Evolutionary conservation across 2,329 filamentous ascomycete species (phyloP).

Genomic region (Cladosporium cucumerinum): DNA sequence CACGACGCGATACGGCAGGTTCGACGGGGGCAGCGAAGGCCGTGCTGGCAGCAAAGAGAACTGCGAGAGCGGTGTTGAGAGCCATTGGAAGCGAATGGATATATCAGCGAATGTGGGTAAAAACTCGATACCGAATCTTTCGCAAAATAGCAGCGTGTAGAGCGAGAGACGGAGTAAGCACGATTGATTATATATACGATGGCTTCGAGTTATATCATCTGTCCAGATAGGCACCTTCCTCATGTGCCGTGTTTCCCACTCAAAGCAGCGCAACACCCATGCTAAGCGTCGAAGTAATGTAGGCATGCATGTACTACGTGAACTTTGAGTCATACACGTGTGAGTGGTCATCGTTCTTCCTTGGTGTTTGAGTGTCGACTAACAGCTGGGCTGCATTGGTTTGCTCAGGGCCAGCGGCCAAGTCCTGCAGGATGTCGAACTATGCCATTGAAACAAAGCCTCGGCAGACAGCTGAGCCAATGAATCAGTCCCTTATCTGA

Average conservation of each 20-base stretch:
- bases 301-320: background rate
- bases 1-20: conserved; percentile 22
- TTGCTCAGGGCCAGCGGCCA: conserved; percentile 3
- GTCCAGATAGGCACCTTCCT: background rate
- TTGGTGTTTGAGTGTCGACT: conserved; percentile 1
- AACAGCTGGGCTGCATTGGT: conserved; percentile 10
- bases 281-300: background rate
- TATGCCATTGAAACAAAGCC: background rate
- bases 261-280: background rate
- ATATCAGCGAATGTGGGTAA: background rate
- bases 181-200: background rate
- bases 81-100: conserved; percentile 20
- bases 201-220: background rate
- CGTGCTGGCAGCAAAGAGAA: conserved; percentile 22
- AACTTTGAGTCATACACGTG: conserved; percentile 12
- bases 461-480: conserved; percentile 7
- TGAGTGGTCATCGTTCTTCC: conserved; percentile 5
- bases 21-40: conserved; percentile 27
- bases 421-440: conserved; percentile 8
- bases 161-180: background rate
- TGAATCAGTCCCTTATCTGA: background rate
- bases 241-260: background rate
- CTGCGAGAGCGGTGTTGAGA: conserved; percentile 21
- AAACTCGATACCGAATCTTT: background rate
- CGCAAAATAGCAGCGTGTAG: background rate